phyloP scores from a whole-genome alignment of 345 rosid genomes.

The Combretum micranthum region DNA sequence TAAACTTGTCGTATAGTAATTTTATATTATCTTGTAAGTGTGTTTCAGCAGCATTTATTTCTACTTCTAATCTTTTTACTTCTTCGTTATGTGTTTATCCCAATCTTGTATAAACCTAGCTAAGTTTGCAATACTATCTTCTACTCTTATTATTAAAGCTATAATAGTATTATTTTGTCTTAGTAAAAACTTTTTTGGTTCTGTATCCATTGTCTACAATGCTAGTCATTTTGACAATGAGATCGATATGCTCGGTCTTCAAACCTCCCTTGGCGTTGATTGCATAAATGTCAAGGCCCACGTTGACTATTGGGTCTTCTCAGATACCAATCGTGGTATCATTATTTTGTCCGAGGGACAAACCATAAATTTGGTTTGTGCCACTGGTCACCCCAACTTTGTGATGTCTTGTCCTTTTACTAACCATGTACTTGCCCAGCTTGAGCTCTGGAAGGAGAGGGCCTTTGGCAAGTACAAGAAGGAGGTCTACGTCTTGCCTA shows the following conservation, averaged over 20 bases:
- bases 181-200: too few relatives aligned
- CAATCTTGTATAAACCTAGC: too few relatives aligned
- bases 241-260: constrained; percentile 79
- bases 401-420: constrained; percentile 99
- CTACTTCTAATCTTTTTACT: too few relatives aligned
- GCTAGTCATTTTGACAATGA: constrained; percentile 93
- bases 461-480: constrained; percentile 73
- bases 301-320: constrained; percentile 94
- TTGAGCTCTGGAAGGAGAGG: constrained; percentile 89
- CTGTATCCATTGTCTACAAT: constrained; percentile 94
- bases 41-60: too few relatives aligned
- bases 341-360: constrained; percentile 86
- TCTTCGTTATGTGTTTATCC: too few relatives aligned
- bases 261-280: constrained; percentile 69
- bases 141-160: too few relatives aligned
- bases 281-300: constrained; percentile 95
- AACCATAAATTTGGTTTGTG: constrained; percentile 93
- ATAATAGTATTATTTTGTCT: too few relatives aligned
- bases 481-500: constrained; percentile 90
- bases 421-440: constrained; percentile 96
- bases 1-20: too few relatives aligned
- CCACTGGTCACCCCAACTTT: constrained; percentile 96
- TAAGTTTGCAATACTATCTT: too few relatives aligned
- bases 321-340: constrained; percentile 71
- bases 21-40: too few relatives aligned